Conservation (phyloP, 179 eudicot species). For the Nepenthes alata region DNA sequence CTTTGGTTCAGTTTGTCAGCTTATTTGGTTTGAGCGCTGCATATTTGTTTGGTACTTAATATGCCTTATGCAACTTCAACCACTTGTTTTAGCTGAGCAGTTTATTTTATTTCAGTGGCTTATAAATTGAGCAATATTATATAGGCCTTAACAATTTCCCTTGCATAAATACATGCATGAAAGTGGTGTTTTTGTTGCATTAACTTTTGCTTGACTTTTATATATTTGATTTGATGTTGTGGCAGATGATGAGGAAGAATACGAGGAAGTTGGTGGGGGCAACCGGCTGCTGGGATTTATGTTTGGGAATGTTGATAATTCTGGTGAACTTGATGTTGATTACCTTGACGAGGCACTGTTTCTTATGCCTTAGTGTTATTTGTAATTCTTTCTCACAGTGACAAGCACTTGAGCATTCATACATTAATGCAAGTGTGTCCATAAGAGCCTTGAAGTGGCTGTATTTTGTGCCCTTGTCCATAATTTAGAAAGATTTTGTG, state of each 20-base stretch:
- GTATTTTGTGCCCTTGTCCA: background rate
- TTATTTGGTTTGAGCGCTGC: no score
- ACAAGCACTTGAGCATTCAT: background rate
- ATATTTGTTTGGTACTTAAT: no score
- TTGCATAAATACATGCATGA: background rate
- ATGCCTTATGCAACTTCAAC: no score
- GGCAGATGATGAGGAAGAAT: slow-evolving; percentile 84
- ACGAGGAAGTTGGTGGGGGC: slow-evolving; percentile 68
- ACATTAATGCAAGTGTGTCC: no score
- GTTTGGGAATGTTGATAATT: slow-evolving; percentile 83
- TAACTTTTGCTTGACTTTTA: background rate
- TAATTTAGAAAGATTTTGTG: background rate
- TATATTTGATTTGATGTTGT: background rate
- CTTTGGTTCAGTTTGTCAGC: no score
- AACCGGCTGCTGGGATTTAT: slow-evolving; percentile 76
- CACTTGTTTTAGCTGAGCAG: no score
- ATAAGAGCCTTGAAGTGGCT: no score
- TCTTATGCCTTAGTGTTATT: background rate
- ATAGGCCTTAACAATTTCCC: no score
- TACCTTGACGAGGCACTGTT: slow-evolving; percentile 79
- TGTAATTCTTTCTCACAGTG: slow-evolving; percentile 1
- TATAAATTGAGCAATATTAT: no score
- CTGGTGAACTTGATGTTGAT: slow-evolving; percentile 94
- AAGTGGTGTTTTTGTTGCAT: background rate
- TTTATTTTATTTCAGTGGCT: no score